Percentiles rank a stretch among this genome's conserved stretches.
Evolutionary conservation across 306 rosid genomes (phyloP).

Genomic region (Corylus heterophylla): DNA sequence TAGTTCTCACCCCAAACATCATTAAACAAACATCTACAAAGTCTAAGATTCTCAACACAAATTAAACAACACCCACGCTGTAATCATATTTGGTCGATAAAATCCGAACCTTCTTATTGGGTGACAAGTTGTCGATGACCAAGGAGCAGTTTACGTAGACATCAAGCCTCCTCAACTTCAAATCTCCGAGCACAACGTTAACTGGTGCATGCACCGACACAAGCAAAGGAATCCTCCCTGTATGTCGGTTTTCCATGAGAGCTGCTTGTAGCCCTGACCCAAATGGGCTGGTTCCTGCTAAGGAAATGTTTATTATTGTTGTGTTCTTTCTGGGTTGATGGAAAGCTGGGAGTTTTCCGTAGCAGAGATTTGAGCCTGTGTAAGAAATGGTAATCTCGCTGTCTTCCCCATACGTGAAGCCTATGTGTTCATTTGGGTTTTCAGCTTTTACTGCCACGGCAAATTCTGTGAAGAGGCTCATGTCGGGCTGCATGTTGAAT

Average conservation of each 20-base stretch:
- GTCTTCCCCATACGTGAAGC: slow-evolving; percentile 33
- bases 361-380: slow-evolving; percentile 21
- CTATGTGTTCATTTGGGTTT: slow-evolving; percentile 46
- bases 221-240: slow-evolving; percentile 33
- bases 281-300: slow-evolving; percentile 41
- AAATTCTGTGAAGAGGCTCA: slow-evolving; percentile 30
- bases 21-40: not conserved
- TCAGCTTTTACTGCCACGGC: slow-evolving; percentile 29
- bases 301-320: slow-evolving; percentile 19
- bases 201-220: slow-evolving; percentile 39
- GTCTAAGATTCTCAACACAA: slow-evolving; percentile 6
- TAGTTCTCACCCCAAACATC: not conserved
- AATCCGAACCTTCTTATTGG: slow-evolving; percentile 25
- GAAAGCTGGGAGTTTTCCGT: slow-evolving; percentile 38
- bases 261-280: slow-evolving; percentile 14
- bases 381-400: slow-evolving; percentile 31
- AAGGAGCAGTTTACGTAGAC: slow-evolving; percentile 35
- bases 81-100: slow-evolving; percentile 26
- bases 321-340: slow-evolving; percentile 37
- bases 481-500: slow-evolving; percentile 24
- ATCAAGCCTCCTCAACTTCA: slow-evolving; percentile 19
- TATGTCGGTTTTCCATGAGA: slow-evolving; percentile 17
- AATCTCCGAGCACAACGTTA: slow-evolving; percentile 19
- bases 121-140: slow-evolving; percentile 40
- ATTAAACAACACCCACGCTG: not conserved